Percentiles rank a stretch among this genome's conserved stretches.
phyloP scores from a whole-genome alignment of 495 filamentous ascomycete species.

The Penicillium fimorum region DNA sequence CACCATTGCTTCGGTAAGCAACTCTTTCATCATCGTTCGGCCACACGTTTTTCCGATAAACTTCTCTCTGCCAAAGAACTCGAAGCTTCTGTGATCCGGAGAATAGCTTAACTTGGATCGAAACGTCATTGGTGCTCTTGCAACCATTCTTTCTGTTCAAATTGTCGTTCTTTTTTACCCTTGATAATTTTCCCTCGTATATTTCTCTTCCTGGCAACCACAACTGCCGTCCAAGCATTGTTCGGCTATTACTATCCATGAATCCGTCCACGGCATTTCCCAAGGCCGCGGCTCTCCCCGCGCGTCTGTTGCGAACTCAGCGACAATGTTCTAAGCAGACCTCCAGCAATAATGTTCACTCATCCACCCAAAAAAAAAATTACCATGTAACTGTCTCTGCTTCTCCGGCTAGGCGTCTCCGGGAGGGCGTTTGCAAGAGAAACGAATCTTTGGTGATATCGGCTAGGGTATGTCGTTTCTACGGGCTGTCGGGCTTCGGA shows the following conservation, averaged over 20 bases:
- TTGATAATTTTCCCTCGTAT: background rate
- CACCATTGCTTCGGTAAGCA: conserved; percentile 38
- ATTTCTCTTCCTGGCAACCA: conserved; percentile 1
- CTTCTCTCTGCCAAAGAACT: conserved; percentile 25
- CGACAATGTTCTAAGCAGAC: conserved; percentile 38
- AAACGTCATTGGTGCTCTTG: conserved; percentile 14
- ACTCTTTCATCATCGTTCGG: conserved; percentile 36
- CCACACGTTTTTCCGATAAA: conserved; percentile 30
- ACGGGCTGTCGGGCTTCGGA: background rate
- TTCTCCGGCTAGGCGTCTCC: conserved; percentile 26
- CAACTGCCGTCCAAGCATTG: conserved; percentile 16
- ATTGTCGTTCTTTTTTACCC: conserved; percentile 15
- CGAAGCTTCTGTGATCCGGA: conserved; percentile 37
- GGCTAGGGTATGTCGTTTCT: conserved; percentile 32
- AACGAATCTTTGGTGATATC: conserved; percentile 19
- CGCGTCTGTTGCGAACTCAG: conserved; percentile 42
- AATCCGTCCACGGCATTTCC: conserved; percentile 45
- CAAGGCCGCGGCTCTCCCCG: conserved; percentile 48
- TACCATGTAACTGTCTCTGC: conserved; percentile 30
- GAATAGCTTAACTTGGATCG: conserved; percentile 7
- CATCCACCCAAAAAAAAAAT: conserved; percentile 26
- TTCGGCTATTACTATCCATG: conserved; percentile 34
- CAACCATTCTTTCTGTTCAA: conserved; percentile 14
- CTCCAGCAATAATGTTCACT: conserved; percentile 20
- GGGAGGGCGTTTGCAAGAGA: conserved; percentile 26